Base-by-base conservation (phyloP, 768 basidiomycete species). In the Lentinula lateritia region DNA sequence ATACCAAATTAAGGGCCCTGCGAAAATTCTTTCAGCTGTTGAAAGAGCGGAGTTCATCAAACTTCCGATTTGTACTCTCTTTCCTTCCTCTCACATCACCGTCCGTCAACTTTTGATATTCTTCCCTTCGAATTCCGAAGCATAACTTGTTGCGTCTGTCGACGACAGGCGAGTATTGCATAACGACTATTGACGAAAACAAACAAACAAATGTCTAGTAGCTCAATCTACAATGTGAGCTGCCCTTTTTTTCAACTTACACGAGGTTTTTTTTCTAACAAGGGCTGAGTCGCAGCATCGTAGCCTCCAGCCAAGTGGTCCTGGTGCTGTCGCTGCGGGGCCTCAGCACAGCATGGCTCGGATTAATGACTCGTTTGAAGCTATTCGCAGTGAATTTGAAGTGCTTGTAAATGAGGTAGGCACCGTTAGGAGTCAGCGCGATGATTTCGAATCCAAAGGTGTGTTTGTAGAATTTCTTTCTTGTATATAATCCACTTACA, bases 361-460 rank as follows among this genome's bases (percentile, higher is more conserved):
- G 52, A 75, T 95, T 63, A 85, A 84, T 58, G 93, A 95, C 61
- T 82, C 88, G 23, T 83, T 98, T 63, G 94, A 95, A 50, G 78
- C 80, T 62, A 87, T 97, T 68, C 82, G 88, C 64, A 84, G 85
- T 58, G 95, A 98, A 76, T 95, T 93, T 69, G 94, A 97, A 55
- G 76, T 76, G 60, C 76, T 95, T 62, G 75, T 84, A 8, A 75
- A 79, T 52, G 94, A 97, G 69, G 75, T 90, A 54, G 77, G 74
- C n/a, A 68, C 82, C 9, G 78, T 90, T 66, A 83, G 92, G 60
- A 80, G 76, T 35, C 92, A 96, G 74, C 79, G 92, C 54, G 95
- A 97, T 66, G 96, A 98, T 61, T 91, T 87, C 70, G 95, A 98
- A 75, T 79, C 78, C 6, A 95, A 94, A 81, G 84, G 96, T 95